Percentiles rank a stretch among this genome's conserved stretches.
Conservation (phyloP, 75 land plant genomes). For the Picea glauca region DNA sequence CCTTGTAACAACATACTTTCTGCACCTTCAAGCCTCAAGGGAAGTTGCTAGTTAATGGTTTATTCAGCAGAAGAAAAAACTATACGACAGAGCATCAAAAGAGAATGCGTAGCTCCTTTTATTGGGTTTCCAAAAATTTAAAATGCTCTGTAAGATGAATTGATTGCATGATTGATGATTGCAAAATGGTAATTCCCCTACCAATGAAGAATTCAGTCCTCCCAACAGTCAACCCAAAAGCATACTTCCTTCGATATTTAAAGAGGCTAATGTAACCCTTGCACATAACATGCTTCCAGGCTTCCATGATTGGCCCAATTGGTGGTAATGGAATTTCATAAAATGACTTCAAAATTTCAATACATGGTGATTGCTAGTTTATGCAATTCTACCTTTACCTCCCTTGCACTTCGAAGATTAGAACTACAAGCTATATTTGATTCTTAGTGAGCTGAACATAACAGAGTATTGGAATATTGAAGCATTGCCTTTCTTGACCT, state of each 20-base stretch:
- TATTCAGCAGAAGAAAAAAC: not conserved
- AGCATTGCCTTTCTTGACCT: slow-evolving; percentile 1
- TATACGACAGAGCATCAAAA: not conserved
- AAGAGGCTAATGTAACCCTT: not conserved
- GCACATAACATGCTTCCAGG: not conserved
- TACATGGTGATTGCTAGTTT: slow-evolving; percentile 3
- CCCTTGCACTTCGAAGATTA: slow-evolving; percentile 3
- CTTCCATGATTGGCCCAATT: not conserved
- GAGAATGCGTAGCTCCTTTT: not conserved
- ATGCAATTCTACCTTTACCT: not conserved
- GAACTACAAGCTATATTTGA: not conserved
- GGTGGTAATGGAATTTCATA: not conserved
- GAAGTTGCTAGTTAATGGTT: not conserved
- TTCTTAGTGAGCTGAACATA: not conserved
- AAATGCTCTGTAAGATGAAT: not conserved
- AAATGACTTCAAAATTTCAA: not conserved
- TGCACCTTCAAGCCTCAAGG: too few relatives aligned
- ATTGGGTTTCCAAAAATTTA: not conserved
- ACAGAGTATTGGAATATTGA: not conserved
- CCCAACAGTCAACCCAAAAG: not conserved
- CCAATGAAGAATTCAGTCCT: not conserved
- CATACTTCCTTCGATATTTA: not conserved
- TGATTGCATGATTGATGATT: slow-evolving; percentile 7
- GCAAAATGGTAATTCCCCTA: not conserved
- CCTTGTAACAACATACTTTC: too few relatives aligned